Percentiles rank a stretch among this genome's conserved stretches.
Evolutionary conservation across 305 asterid genomes (phyloP).

Genomic region (Fraxinus nigra): DNA sequence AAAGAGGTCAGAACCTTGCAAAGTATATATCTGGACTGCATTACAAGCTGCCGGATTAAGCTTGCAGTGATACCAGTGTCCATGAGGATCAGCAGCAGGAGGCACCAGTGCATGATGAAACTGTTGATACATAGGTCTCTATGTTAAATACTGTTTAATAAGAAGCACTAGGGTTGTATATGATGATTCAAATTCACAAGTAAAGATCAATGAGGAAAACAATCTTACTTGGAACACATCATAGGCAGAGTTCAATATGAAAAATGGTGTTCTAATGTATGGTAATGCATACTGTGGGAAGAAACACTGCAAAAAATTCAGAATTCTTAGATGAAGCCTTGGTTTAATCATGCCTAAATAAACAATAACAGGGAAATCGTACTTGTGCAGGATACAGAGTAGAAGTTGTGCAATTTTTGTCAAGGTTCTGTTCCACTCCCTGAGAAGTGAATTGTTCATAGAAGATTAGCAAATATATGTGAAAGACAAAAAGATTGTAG

Average conservation of each 20-base stretch:
- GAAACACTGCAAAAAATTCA: conserved; percentile 63
- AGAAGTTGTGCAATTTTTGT: conserved; percentile 62
- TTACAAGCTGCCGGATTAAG: conserved; percentile 55
- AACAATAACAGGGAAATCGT: conserved; percentile 22
- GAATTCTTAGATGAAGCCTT: conserved; percentile 10
- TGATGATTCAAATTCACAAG: not conserved
- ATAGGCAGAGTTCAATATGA: conserved; percentile 86
- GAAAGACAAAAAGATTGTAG: not conserved
- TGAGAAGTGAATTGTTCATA: conserved; percentile 24
- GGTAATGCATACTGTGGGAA: conserved; percentile 83
- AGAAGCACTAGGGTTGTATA: not conserved
- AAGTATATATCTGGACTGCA: conserved; percentile 45
- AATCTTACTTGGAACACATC: conserved; percentile 83
- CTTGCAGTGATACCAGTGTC: conserved; percentile 89
- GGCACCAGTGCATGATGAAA: conserved; percentile 84
- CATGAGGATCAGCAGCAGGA: conserved; percentile 77
- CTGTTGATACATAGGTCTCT: conserved; percentile 31
- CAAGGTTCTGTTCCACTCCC: conserved; percentile 64
- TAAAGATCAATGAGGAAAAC: not conserved
- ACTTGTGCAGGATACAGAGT: conserved; percentile 51
- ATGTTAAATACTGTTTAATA: not conserved
- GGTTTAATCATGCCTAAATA: conserved; percentile 12
- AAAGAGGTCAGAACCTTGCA: conserved; percentile 63
- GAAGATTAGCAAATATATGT: not conserved
- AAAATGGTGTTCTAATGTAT: conserved; percentile 67